Percentiles rank a stretch among this genome's conserved stretches.
Conservation (phyloP, 495 filamentous ascomycete species). For the Lentithecium fluviatile region DNA sequence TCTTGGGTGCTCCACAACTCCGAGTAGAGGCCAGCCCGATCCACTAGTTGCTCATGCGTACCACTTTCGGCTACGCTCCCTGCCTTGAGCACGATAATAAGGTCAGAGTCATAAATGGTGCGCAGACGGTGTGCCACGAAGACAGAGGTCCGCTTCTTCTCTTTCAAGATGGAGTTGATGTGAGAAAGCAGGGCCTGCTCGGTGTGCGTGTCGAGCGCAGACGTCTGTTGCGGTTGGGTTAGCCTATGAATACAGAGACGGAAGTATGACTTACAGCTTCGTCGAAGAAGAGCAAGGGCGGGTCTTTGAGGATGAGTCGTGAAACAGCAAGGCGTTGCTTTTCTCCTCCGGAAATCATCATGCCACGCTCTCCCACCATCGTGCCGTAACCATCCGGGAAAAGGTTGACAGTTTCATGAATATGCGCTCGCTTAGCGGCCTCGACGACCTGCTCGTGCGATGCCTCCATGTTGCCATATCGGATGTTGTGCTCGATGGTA, state of each 20-base stretch:
- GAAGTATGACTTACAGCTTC: slow-evolving; percentile 64
- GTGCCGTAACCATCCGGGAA: slow-evolving; percentile 88
- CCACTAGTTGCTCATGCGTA: slow-evolving; percentile 80
- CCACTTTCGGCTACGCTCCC: slow-evolving; percentile 82
- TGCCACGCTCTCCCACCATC: slow-evolving; percentile 89
- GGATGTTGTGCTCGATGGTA: slow-evolving; percentile 91
- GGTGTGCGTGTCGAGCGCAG: slow-evolving; percentile 91
- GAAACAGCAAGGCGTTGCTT: slow-evolving; percentile 92
- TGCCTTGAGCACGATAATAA: slow-evolving; percentile 84
- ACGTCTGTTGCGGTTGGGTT: slow-evolving; percentile 57
- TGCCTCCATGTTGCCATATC: slow-evolving; percentile 85
- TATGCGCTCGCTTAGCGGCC: slow-evolving; percentile 76
- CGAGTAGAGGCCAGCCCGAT: slow-evolving; percentile 76
- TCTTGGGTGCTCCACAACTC: slow-evolving; percentile 71
- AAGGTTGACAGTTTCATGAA: slow-evolving; percentile 74
- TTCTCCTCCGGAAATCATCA: slow-evolving; percentile 97
- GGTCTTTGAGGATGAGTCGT: slow-evolving; percentile 84
- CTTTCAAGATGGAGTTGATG: slow-evolving; percentile 88
- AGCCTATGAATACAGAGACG: not conserved
- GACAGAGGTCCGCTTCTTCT: slow-evolving; percentile 84
- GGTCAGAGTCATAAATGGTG: slow-evolving; percentile 90
- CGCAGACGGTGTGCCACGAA: slow-evolving; percentile 91
- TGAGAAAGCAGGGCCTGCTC: slow-evolving; percentile 89
- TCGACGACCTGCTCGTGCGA: slow-evolving; percentile 67
- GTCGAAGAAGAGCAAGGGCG: slow-evolving; percentile 91